Conservation (phyloP, 129 eudicot genomes). For the Artemisia annua region DNA sequence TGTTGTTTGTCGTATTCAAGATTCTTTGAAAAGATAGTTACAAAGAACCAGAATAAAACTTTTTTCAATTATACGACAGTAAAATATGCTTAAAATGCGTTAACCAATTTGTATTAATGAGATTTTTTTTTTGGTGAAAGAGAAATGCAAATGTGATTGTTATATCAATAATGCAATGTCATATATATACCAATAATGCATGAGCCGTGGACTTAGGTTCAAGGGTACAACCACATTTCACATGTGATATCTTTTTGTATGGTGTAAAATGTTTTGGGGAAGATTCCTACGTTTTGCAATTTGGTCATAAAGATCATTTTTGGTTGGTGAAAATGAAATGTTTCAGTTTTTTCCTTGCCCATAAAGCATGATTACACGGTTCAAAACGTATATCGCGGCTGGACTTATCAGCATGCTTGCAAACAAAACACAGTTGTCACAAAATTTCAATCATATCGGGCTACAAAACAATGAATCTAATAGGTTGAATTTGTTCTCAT, state of each 20-base stretch:
- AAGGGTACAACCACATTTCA: slow-evolving; percentile 21
- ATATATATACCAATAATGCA: slow-evolving; percentile 4
- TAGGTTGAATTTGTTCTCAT: background rate
- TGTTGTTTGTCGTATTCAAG: too few species aligned
- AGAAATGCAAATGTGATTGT: background rate
- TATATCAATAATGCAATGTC: background rate
- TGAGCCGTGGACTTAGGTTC: background rate
- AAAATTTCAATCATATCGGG: background rate
- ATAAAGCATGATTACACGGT: slow-evolving; percentile 13
- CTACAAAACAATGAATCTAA: background rate
- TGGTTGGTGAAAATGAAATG: slow-evolving; percentile 24
- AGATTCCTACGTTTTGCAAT: background rate
- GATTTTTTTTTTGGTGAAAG: background rate
- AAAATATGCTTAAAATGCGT: background rate
- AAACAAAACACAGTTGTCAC: background rate
- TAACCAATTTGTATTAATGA: background rate
- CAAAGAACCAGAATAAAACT: background rate
- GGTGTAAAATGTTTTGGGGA: slow-evolving; percentile 20
- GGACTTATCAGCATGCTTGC: background rate
- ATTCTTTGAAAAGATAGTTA: too few species aligned
- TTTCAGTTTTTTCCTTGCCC: slow-evolving; percentile 2
- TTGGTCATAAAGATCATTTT: slow-evolving; percentile 10
- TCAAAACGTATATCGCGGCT: slow-evolving; percentile 1
- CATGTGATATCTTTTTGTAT: slow-evolving; percentile 26
- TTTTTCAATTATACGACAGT: background rate